Base-by-base conservation (phyloP, 192 early-diverging fungal genomes). In the Backusella sp. region DNA sequence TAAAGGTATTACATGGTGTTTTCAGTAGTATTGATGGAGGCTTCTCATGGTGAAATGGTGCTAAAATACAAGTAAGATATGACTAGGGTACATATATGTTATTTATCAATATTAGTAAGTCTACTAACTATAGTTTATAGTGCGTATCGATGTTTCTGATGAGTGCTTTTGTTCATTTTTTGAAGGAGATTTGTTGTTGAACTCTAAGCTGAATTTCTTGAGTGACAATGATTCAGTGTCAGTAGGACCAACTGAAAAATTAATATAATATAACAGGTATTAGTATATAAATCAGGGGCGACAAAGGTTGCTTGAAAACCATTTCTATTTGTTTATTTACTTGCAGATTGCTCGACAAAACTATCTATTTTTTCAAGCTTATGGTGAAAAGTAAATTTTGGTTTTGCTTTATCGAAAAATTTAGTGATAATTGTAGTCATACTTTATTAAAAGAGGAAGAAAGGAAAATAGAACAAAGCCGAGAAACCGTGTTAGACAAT, bases 391-490 rank as follows among this genome's bases (percentile, higher is more conserved):
- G 37, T 15, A 19, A 73, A 75, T n/a, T 34, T 36, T 21, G 74
- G 62, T 26, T 75, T 75, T 32, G 74, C 74, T 75, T 75, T 75
- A 23, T 75, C 74, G 2, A 75, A 32, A 21, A 75, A 37, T 53
- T 67, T 75, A 28, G 26, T 75, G 19, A 75, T 44, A 66, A 75
- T 46, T 12, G 37, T 35, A 12, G 67, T 35, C 56, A 62, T 62
- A 9, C 12, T 62, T 62, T 62, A 62, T 62, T 62, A 62, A 59
- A 12, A 23, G 3, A n/a, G 11, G 15, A 62, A 62, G 12, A 62
- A 6, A 21, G 23, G 7, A 21, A 59, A 59, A 23, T 59, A 3
- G 56, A 62, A 28, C n/a, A 62, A 62, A 62, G 56, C 56, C 56
- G 56, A 62, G 23, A 62, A 14, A 21, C 9, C 7, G 23, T 28